Percentiles rank a stretch among this genome's conserved stretches.
Evolutionary conservation across 345 rosid species (phyloP).

Genomic region (Camelina hispida): DNA sequence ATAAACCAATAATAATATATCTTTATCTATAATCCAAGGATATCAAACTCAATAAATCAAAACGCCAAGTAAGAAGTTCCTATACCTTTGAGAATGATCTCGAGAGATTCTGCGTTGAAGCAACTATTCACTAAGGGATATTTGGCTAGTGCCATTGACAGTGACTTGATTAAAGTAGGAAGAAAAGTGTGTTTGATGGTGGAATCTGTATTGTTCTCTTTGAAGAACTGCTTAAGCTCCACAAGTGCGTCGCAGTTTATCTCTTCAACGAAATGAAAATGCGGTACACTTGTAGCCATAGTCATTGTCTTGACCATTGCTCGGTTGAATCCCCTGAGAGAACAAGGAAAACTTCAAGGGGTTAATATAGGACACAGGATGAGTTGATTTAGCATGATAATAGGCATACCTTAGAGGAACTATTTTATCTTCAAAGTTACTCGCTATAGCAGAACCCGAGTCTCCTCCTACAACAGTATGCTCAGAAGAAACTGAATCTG

Average conservation of each 20-base stretch:
- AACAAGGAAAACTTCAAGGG: background rate
- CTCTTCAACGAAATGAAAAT: slow-evolving; percentile 95
- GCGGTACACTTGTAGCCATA: slow-evolving; percentile 89
- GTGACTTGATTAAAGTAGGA: slow-evolving; percentile 79
- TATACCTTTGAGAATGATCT: slow-evolving; percentile 77
- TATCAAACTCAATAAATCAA: background rate
- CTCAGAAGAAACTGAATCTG: slow-evolving; percentile 43
- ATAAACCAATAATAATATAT: slow-evolving; percentile 1
- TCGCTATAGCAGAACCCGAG: slow-evolving; percentile 41
- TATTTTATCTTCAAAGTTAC: slow-evolving; percentile 55
- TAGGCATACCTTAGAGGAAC: slow-evolving; percentile 69
- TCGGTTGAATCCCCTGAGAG: slow-evolving; percentile 85
- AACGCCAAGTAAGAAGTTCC: background rate
- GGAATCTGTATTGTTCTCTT: slow-evolving; percentile 67
- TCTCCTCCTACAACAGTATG: slow-evolving; percentile 40
- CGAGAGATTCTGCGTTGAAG: slow-evolving; percentile 76
- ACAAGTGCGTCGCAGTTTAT: slow-evolving; percentile 80
- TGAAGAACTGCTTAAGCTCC: slow-evolving; percentile 72
- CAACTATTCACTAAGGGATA: slow-evolving; percentile 86
- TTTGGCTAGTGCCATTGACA: slow-evolving; percentile 79
- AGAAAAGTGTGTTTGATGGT: slow-evolving; percentile 83
- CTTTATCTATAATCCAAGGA: background rate
- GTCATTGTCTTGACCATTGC: slow-evolving; percentile 96
- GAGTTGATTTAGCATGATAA: background rate
- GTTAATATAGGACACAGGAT: background rate